phyloP scores from a whole-genome alignment of 495 filamentous ascomycete genomes.

The Neurospora sp. region DNA sequence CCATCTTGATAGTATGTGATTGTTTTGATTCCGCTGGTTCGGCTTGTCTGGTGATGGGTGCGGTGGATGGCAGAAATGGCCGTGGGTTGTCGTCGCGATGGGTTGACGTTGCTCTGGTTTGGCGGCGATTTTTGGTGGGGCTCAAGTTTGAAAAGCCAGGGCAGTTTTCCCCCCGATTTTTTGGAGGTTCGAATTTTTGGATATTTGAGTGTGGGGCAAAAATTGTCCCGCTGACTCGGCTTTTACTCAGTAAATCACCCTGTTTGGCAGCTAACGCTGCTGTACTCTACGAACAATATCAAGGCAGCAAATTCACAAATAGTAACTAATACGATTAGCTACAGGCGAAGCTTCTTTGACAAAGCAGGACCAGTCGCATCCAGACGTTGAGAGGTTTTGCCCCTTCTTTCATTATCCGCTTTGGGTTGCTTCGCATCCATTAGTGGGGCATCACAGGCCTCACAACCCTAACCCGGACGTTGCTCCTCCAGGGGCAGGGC shows the following conservation, averaged over 20 bases:
- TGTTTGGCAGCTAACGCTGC: neutral
- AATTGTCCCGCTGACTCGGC: constrained; percentile 10
- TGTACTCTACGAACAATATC: neutral
- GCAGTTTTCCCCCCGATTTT: neutral
- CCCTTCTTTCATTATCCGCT: neutral
- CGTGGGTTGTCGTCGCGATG: neutral
- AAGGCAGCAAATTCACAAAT: neutral
- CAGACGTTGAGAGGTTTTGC: neutral
- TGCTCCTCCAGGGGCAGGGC: neutral
- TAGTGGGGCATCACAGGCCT: neutral
- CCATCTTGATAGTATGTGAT: neutral
- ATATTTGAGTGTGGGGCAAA: constrained; percentile 29
- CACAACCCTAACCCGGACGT: neutral
- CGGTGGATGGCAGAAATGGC: neutral
- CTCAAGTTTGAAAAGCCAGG: constrained; percentile 6
- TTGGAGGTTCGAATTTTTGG: constrained; percentile 17
- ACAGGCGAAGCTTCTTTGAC: neutral
- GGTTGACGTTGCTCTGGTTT: constrained; percentile 1
- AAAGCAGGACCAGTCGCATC: neutral
- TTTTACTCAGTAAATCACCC: neutral
- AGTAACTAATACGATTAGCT: neutral
- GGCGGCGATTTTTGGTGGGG: constrained; percentile 18
- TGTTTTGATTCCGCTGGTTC: neutral
- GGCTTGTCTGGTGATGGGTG: neutral
- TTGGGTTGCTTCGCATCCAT: neutral